Percentiles rank a stretch among this genome's conserved stretches.
Evolutionary conservation across 208 protist genomes (phyloP).

Genomic region (Tetramitus jugosus): DNA sequence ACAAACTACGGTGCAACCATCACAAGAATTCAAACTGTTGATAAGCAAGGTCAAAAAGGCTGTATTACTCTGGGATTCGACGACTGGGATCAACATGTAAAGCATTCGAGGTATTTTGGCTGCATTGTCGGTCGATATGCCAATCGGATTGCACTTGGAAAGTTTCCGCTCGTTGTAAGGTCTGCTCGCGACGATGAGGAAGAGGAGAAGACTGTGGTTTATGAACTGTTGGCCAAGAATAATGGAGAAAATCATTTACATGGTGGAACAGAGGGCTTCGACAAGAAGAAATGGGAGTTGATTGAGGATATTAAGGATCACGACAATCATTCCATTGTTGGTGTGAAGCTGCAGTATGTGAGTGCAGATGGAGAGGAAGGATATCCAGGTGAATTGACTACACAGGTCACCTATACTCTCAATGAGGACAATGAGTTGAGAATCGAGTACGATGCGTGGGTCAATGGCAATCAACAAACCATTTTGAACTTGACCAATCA

Average conservation of each 20-base stretch:
- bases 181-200: too few relatives aligned
- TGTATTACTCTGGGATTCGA: background rate
- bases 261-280: conserved; percentile 38
- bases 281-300: conserved; percentile 34
- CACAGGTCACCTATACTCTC: conserved; percentile 33
- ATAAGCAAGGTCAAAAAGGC: background rate
- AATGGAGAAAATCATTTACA: conserved; percentile 37
- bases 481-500: conserved; percentile 51
- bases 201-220: too few relatives aligned
- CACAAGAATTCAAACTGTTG: background rate
- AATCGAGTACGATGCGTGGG: conserved; percentile 31
- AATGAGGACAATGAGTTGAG: conserved; percentile 31
- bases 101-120: conserved; percentile 31
- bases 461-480: conserved; percentile 31
- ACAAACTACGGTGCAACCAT: background rate
- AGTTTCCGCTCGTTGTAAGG: conserved; percentile 28
- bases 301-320: background rate
- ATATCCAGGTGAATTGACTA: conserved; percentile 38
- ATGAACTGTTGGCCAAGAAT: conserved; percentile 26
- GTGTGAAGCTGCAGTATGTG: conserved; percentile 17
- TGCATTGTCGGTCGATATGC: conserved; percentile 31
- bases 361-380: conserved; percentile 41
- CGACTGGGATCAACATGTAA: background rate
- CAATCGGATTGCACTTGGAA: conserved; percentile 37
- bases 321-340: background rate